Percentiles rank a stretch among this genome's conserved stretches.
Evolutionary conservation across 768 basidiomycete species (phyloP).

Genomic region (Omphalotus guepiniiformis): DNA sequence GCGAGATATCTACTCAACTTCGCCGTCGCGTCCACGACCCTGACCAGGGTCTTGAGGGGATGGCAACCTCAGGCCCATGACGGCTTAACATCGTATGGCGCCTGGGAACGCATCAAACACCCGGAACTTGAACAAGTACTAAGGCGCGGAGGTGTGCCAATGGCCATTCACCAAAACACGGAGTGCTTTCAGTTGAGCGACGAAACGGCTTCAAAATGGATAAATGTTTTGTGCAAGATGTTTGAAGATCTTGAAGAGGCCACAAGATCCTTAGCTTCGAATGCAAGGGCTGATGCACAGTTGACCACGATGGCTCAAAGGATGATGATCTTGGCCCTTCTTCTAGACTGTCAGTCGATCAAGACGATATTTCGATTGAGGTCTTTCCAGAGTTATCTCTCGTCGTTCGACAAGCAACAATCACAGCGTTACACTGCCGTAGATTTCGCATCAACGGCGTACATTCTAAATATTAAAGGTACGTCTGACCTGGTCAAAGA

Average conservation of each 20-base stretch:
- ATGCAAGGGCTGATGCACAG: not conserved
- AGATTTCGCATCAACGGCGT: not conserved
- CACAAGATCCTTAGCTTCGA: not conserved
- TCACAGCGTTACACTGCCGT: not conserved
- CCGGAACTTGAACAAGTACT: not conserved
- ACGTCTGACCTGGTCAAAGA: not conserved
- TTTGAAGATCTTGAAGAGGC: not conserved
- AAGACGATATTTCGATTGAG: not conserved
- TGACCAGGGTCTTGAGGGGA: not conserved
- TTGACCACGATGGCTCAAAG: not conserved
- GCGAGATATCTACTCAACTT: not conserved
- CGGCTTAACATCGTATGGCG: not conserved
- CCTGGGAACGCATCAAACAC: not conserved
- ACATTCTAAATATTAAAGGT: not conserved
- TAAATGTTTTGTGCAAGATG: not conserved
- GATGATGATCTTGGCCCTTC: not conserved
- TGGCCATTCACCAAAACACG: not conserved
- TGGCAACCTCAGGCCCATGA: slow-evolving; percentile 1
- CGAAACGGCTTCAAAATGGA: slow-evolving; percentile 3
- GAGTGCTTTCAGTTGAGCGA: not conserved
- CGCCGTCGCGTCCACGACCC: not conserved
- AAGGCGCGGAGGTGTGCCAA: not conserved
- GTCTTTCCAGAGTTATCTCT: slow-evolving; percentile 3
- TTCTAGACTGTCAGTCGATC: not conserved
- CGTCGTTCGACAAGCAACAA: not conserved